Evolutionary conservation across 257 asterid species (phyloP), one percentile per base, ranked within the genome.

Genomic region (Cruciata laevipes): DNA sequence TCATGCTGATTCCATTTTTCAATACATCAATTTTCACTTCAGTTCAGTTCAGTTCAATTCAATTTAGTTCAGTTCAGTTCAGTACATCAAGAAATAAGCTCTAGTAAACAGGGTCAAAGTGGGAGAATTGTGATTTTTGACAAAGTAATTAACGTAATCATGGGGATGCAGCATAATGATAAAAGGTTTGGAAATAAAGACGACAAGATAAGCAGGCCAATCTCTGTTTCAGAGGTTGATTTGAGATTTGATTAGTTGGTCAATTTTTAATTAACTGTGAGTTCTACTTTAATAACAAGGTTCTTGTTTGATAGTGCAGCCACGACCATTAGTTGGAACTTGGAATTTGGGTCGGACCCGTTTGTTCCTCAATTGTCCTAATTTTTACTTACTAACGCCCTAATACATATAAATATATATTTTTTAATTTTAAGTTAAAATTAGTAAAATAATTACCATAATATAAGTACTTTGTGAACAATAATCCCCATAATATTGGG

Each of bases 151-250:
- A n/a, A 40, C 49, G 49, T 47, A 16, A 47, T 47, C 53, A 47
- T 47, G 6, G 4, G 49, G n/a, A 13, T 47, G 53, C 4, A 16
- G n/a, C 53, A 47, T 47, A n/a, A 47, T 47, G 20, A 47, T 27
- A 47, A 47, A 47, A 14, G 20, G 53, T 14, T 0, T 7, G 20
- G 1, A 16, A 47, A 47, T 47, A 47, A 47, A 47, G 53, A 6
- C 53, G 53, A 16, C 53, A 47, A 3, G 53, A 47, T 47, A 47
- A 62, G 70, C 75, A 69, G 57, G 73, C 75, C 78, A 59, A 69
- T 58, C 63, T 31, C 27, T 53, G 25, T 53, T 53, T 53, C 59
- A 53, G 59, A 52, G 25, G 58, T 20, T 18, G 23, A 52, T 52
- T 47, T 49, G 61, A 42, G 47, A 68, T 68, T 69, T 17, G 58